Conservation (phyloP, 305 asterid genomes). For the Fraxinus ornus region DNA sequence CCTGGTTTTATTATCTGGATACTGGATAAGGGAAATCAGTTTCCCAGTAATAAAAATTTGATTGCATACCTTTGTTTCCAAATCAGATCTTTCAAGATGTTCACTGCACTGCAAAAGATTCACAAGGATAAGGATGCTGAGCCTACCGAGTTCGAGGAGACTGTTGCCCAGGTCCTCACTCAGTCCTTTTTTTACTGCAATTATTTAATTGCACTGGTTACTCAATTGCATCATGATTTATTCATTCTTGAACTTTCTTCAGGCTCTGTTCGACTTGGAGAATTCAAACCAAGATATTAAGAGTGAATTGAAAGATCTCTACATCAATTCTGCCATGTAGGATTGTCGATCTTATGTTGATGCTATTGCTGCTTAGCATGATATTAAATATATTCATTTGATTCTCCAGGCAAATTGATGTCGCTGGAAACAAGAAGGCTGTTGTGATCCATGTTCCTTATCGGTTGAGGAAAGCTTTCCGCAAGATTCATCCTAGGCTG, state of each 20-base stretch:
- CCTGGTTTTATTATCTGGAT: not conserved
- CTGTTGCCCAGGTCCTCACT: conserved; percentile 65
- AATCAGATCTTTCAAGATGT: conserved; percentile 49
- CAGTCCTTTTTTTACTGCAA: not conserved
- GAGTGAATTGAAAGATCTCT: conserved; percentile 79
- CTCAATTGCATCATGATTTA: not conserved
- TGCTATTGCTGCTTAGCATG: not conserved
- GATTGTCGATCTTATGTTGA: not conserved
- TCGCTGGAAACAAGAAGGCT: conserved; percentile 76
- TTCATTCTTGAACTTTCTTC: not conserved
- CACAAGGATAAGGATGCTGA: conserved; percentile 72
- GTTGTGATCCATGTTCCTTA: conserved; percentile 82
- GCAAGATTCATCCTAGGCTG: conserved; percentile 74
- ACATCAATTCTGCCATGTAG: conserved; percentile 74
- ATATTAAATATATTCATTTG: not conserved
- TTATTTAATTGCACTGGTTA: not conserved
- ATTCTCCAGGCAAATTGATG: conserved; percentile 58
- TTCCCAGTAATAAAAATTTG: not conserved
- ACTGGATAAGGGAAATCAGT: not conserved
- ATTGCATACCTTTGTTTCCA: not conserved
- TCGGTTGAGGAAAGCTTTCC: conserved; percentile 74
- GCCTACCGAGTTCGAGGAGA: conserved; percentile 76
- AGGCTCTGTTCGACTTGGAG: conserved; percentile 81
- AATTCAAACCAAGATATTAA: conserved; percentile 74
- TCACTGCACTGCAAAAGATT: conserved; percentile 59